Base-by-base conservation (phyloP, 2,329 filamentous ascomycete genomes). In the Venturia oleaginea region DNA sequence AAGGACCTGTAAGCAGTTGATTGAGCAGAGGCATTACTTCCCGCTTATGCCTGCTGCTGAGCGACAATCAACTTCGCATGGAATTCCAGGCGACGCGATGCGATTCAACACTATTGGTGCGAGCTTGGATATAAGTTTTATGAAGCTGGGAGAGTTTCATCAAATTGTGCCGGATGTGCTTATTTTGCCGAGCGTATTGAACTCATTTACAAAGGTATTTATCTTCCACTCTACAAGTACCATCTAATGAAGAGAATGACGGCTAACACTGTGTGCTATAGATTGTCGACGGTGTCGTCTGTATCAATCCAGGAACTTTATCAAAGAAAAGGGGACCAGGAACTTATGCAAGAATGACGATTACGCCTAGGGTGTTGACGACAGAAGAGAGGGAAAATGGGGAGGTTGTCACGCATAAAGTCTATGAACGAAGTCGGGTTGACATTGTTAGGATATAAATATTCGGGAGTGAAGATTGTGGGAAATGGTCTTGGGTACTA, bases 21-120 rank as follows among this genome's bases (percentile, higher is more conserved):
- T 99, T 65, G 89, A 96, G 76, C 94, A 97, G 77, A 81, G 92
- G 7, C 92, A 94, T 72, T 97, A 92, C 75, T 91, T 91, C 71
- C 94, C 94, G 0, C 77, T 97, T 0, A 97, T 92, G 72, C 94
- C 94, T 6, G 87, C 93, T 0, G 83, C 86, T 15, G 86, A 89
- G 61, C 81, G 84, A 65, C 84, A 81, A 67, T 76, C 96, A 64
- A 86, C 87, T 1, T 66, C 68, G 10, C 27, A 32, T 19, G 43
- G 48, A 10, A 34, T 37, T 17, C 27, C 69, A 4, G 72, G 43
- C 71, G 66, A 69, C 84, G 4, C 86, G 27, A 69, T 65, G 3
- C 70, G 71, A 0, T 75, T 75, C 61, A 64, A 75, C 6, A 72
- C 74, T 0, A 63, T 89, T 0, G 92, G 92, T 0, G 86, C 91